Conservation (phyloP, 1,139 yeast genomes). For the Saccharomycopsis hybrid region DNA sequence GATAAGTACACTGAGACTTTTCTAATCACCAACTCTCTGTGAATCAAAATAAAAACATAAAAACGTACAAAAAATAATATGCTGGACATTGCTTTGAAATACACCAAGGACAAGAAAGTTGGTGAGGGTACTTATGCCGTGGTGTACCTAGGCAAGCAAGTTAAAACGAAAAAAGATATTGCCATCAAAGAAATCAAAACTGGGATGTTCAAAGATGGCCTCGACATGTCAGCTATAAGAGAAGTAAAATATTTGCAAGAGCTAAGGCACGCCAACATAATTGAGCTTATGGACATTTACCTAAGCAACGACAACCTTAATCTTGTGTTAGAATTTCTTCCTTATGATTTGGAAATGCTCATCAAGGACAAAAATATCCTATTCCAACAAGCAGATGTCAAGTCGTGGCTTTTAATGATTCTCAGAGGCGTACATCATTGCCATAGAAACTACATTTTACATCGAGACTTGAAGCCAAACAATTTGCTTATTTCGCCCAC, state of each 20-base stretch:
- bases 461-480: conserved; percentile 83
- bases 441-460: conserved; percentile 83
- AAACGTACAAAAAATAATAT: background rate
- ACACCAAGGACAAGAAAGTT: conserved; percentile 64
- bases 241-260: conserved; percentile 94
- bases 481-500: conserved; percentile 76
- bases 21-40: too few relatives aligned
- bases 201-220: conserved; percentile 89
- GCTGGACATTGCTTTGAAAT: conserved; percentile 14
- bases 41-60: too few relatives aligned
- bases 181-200: conserved; percentile 96
- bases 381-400: conserved; percentile 82
- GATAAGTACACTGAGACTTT: too few relatives aligned
- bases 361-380: conserved; percentile 74
- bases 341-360: conserved; percentile 84
- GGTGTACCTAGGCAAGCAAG: conserved; percentile 75
- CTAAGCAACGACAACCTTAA: conserved; percentile 64
- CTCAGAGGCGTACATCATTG: conserved; percentile 92
- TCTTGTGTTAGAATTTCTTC: conserved; percentile 76
- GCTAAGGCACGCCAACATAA: conserved; percentile 72
- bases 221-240: conserved; percentile 95
- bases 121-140: conserved; percentile 99
- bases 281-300: conserved; percentile 82
- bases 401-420: conserved; percentile 92
- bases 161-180: conserved; percentile 51